Evolutionary conservation across 768 basidiomycete genomes (phyloP), one percentile per base, ranked within the genome.

Genomic region (Pleurotus cornucopiae): DNA sequence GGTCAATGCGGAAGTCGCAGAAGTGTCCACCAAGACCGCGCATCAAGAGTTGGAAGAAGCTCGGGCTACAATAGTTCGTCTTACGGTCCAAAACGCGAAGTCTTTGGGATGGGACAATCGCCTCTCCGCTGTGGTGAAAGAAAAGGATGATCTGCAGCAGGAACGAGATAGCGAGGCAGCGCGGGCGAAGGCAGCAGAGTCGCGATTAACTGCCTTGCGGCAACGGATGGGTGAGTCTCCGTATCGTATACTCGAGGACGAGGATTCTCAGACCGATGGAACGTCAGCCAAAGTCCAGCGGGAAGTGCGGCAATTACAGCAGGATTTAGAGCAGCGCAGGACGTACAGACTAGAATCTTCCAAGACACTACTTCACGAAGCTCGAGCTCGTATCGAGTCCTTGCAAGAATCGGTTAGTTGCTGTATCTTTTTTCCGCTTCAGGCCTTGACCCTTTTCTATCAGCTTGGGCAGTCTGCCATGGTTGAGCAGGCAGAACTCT

Each of bases 141-240:
- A 93, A 68, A 81, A 82, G 62, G 91, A 94, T 40, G 93, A 95
- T 66, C 78, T 89, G 69, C 86, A 82, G 58, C 91, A 94, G 68
- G 93, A 95, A 66, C 76, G 87, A 21, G 86, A 91, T 55, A 77
- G 77, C 51, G 89, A 91, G 60, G 71, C 78, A 7, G 83, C 87
- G 57, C 75, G 85, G 43, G 85, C 88, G 2, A 76, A 81, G 41
- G 64, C 83, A 34, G 87, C 90, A 6, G 93, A 94, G 62, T 73
- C 77, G 5, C 81, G 86, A 34, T 75, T 86, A 57, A 74, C 76
- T 23, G 79, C 84, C 7, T 72, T 90, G 58, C 84, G 82, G 58
- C 85, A 89, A 54, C 86, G 84, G 64, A 81, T 83, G 57, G 75
- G 90, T 89, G 30, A 61, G 60, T 51, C 59, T 74, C 71, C 18